Percentiles rank a stretch among this genome's conserved stretches.
Evolutionary conservation across 495 filamentous ascomycete genomes (phyloP).

Genomic region (Penicillium daleae): DNA sequence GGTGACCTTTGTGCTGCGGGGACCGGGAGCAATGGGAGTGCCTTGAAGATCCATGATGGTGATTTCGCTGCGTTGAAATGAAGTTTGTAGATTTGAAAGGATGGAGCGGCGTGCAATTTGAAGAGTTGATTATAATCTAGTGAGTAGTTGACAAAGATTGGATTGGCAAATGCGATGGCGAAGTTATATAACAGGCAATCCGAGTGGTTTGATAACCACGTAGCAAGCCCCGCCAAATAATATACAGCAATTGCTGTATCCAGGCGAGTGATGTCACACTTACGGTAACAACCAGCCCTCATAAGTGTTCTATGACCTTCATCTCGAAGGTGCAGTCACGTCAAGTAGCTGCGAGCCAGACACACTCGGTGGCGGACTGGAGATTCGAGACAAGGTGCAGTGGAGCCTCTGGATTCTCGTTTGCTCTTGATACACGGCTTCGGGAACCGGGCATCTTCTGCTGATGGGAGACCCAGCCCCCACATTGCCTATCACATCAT

Average conservation of each 20-base stretch:
- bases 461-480: slow-evolving; percentile 2
- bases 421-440: slow-evolving; percentile 16
- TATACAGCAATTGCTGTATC: neutral
- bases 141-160: slow-evolving; percentile 6
- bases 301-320: slow-evolving; percentile 12
- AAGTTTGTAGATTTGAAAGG: neutral
- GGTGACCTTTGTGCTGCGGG: slow-evolving; percentile 52
- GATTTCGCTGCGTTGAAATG: slow-evolving; percentile 10
- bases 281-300: slow-evolving; percentile 24
- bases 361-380: slow-evolving; percentile 26
- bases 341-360: slow-evolving; percentile 26
- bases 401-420: slow-evolving; percentile 14
- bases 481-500: slow-evolving; percentile 25
- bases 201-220: neutral
- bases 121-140: neutral
- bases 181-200: neutral
- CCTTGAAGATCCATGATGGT: slow-evolving; percentile 54
- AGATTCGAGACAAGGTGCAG: slow-evolving; percentile 22
- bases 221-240: neutral
- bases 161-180: neutral
- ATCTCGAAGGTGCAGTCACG: slow-evolving; percentile 23
- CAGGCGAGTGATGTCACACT: slow-evolving; percentile 43
- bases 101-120: neutral
- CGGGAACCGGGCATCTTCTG: slow-evolving; percentile 8
- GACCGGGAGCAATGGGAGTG: slow-evolving; percentile 41